A percentile compares a stretch with the other conserved stretches of the same genome.
Evolutionary conservation across 352 stramenopile species (phyloP).

Genomic region (Phytopythium kandeliae): DNA sequence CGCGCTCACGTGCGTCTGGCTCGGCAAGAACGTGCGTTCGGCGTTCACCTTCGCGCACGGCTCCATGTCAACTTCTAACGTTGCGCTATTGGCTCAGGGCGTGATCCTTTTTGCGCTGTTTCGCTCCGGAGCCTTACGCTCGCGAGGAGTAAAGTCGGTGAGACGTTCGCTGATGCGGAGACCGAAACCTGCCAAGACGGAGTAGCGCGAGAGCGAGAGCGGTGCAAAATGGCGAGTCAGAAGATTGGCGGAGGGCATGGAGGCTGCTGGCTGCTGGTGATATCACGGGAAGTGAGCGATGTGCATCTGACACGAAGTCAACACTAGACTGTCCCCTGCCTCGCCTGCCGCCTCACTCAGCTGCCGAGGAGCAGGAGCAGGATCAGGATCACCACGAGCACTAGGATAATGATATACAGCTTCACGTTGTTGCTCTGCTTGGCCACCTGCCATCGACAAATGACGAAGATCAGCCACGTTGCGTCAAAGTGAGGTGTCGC

Average conservation of each 20-base stretch:
- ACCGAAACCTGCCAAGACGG: slow-evolving; percentile 9
- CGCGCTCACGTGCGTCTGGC: slow-evolving; percentile 27
- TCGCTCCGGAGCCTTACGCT: slow-evolving; percentile 20
- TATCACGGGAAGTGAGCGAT: too few species aligned
- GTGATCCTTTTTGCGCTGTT: slow-evolving; percentile 30
- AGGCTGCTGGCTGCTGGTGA: not conserved
- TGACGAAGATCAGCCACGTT: slow-evolving; percentile 7
- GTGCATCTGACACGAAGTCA: not conserved
- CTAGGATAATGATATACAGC: slow-evolving; percentile 88
- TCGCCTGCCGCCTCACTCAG: slow-evolving; percentile 8
- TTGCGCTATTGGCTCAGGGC: slow-evolving; percentile 8
- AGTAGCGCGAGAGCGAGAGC: not conserved
- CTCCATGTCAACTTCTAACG: not conserved
- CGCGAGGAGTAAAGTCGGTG: slow-evolving; percentile 3
- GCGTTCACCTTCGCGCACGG: too few species aligned
- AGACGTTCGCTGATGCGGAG: not conserved
- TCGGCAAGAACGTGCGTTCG: slow-evolving; percentile 31
- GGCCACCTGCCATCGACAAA: slow-evolving; percentile 59
- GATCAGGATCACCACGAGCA: slow-evolving; percentile 83
- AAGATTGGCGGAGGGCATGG: not conserved
- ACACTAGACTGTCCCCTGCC: not conserved
- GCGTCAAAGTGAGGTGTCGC: too few species aligned
- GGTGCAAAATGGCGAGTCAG: too few species aligned
- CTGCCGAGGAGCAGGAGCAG: slow-evolving; percentile 81
- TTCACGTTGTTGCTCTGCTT: slow-evolving; percentile 94